Conservation (phyloP, 2,329 filamentous ascomycete genomes). For the Cladophialophora immunda region DNA sequence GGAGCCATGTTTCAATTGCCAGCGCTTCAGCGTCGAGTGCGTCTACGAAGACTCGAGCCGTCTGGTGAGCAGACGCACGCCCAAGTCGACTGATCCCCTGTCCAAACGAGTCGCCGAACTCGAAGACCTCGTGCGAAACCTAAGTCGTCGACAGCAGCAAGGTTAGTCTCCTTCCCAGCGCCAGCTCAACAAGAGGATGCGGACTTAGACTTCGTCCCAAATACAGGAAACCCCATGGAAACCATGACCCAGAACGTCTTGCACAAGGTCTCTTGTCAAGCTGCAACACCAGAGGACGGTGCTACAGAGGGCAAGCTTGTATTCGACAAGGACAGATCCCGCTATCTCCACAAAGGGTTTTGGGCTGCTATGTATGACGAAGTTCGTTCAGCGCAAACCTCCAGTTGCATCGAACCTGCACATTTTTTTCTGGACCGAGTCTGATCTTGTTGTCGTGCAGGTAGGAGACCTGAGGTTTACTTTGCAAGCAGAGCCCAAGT, state of each 20-base stretch:
- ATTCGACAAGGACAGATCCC: slow-evolving; percentile 20
- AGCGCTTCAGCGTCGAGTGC: slow-evolving; percentile 17
- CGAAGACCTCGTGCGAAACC: slow-evolving; percentile 23
- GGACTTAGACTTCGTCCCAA: neutral
- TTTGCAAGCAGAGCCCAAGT: slow-evolving; percentile 17
- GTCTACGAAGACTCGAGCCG: slow-evolving; percentile 16
- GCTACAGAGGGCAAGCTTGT: slow-evolving; percentile 19
- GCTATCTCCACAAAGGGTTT: slow-evolving; percentile 26
- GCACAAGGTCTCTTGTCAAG: slow-evolving; percentile 3
- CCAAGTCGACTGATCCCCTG: slow-evolving; percentile 8
- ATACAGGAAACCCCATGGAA: slow-evolving; percentile 16
- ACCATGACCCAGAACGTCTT: slow-evolving; percentile 21
- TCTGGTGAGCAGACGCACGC: slow-evolving; percentile 14
- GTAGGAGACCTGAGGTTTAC: slow-evolving; percentile 23
- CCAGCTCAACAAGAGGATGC: neutral
- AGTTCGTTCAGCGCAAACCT: slow-evolving; percentile 2
- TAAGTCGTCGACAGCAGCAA: slow-evolving; percentile 16
- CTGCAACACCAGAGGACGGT: neutral
- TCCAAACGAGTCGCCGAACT: slow-evolving; percentile 15
- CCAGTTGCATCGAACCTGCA: neutral
- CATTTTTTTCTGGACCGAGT: neutral
- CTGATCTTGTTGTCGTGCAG: slow-evolving; percentile 1
- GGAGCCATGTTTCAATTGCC: slow-evolving; percentile 22
- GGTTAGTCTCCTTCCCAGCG: neutral
- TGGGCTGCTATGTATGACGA: slow-evolving; percentile 29